Conservation (phyloP, 768 basidiomycete genomes). For the Lentinula edodes region DNA sequence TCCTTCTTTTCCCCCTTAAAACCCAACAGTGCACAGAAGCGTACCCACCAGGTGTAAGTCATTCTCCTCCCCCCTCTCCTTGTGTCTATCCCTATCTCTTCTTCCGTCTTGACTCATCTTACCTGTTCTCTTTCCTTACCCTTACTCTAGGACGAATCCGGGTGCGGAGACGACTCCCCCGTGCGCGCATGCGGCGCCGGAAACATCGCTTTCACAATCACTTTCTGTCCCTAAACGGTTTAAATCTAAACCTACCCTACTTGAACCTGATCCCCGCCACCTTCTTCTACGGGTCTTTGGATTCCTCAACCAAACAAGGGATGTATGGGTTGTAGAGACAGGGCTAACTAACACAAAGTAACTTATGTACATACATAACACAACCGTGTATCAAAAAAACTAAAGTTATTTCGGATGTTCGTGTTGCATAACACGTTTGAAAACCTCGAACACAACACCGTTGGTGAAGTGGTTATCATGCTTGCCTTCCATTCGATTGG, state of each 20-base stretch:
- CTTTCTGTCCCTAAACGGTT: background rate
- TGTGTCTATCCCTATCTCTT: background rate
- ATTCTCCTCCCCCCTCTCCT: background rate
- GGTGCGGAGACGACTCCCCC: constrained; percentile 32
- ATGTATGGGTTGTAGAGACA: no score
- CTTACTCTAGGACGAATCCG: constrained; percentile 23
- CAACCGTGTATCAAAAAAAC: no score
- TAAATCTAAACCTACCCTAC: no score
- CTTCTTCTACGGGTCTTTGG: background rate
- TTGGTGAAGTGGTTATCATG: constrained; percentile 62
- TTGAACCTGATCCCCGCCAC: no score
- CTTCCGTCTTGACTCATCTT: background rate
- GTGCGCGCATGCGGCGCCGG: constrained; percentile 28
- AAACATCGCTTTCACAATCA: constrained; percentile 1
- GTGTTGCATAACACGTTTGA: no score
- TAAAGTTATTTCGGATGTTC: no score
- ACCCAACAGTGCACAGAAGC: constrained; percentile 3
- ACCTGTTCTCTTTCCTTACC: background rate
- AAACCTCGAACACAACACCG: background rate
- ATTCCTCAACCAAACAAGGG: background rate
- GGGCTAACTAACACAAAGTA: no score
- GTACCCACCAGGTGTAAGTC: constrained; percentile 3
- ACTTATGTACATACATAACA: no score
- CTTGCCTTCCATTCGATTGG: constrained; percentile 40
- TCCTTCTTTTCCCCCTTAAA: background rate